Evolutionary conservation across 2,329 filamentous ascomycete genomes (phyloP).

Genomic region (Paecilomyces fulvus): DNA sequence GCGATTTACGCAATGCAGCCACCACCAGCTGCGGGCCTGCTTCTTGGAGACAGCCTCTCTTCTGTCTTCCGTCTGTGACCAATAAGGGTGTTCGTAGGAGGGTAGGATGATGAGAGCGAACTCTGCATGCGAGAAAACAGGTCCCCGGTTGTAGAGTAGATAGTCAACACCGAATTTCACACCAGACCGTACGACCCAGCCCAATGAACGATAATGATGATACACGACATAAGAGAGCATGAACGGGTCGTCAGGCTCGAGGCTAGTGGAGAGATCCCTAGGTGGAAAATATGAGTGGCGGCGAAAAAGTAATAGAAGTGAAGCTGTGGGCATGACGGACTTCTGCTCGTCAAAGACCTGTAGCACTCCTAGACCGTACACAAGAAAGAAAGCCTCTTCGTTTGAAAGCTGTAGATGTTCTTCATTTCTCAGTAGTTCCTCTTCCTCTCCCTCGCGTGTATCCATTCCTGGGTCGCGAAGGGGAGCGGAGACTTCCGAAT

Average conservation of each 20-base stretch:
- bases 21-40: slow-evolving; percentile 39
- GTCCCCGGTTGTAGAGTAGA: slow-evolving; percentile 86
- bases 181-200: slow-evolving; percentile 87
- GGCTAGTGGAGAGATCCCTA: slow-evolving; percentile 29
- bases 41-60: slow-evolving; percentile 44
- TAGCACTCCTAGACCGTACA: slow-evolving; percentile 70
- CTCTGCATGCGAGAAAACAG: slow-evolving; percentile 90
- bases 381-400: slow-evolving; percentile 87
- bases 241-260: slow-evolving; percentile 73
- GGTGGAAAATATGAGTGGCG: slow-evolving; percentile 63
- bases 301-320: slow-evolving; percentile 60
- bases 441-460: slow-evolving; percentile 12
- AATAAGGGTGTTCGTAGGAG: slow-evolving; percentile 66
- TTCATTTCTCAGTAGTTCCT: slow-evolving; percentile 39
- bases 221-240: slow-evolving; percentile 81
- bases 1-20: slow-evolving; percentile 75
- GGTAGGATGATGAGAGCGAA: slow-evolving; percentile 82
- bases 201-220: slow-evolving; percentile 90
- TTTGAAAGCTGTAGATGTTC: slow-evolving; percentile 89
- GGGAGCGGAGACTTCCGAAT: slow-evolving; percentile 9
- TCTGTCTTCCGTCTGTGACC: slow-evolving; percentile 46
- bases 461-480: slow-evolving; percentile 8
- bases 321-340: slow-evolving; percentile 41
- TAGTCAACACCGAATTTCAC: slow-evolving; percentile 95
- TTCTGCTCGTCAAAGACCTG: slow-evolving; percentile 42